Conservation (phyloP, 345 rosid genomes). For the Eucalyptus erythrocorys region DNA sequence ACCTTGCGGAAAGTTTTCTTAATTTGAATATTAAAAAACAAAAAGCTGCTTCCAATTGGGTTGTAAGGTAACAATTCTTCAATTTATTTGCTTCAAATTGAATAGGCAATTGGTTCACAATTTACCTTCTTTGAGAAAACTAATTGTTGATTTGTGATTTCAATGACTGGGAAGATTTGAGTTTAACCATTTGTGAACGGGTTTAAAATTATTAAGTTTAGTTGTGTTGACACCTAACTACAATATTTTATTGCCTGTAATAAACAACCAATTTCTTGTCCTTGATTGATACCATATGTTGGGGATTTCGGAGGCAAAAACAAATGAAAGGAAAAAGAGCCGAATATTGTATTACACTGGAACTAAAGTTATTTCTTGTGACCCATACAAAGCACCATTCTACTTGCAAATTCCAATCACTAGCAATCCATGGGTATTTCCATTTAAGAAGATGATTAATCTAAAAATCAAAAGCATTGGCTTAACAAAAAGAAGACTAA, state of each 20-base stretch:
- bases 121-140: not conserved
- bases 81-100: not conserved
- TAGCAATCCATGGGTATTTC: not conserved
- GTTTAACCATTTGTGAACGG: not conserved
- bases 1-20: accelerated
- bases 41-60: not conserved
- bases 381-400: not conserved
- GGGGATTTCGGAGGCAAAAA: not conserved
- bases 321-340: not conserved
- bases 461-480: not conserved
- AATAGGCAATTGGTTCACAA: not conserved
- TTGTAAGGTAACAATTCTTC: no score
- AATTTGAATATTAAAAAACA: not conserved
- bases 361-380: not conserved
- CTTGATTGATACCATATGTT: not conserved
- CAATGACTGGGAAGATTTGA: not conserved
- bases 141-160: not conserved
- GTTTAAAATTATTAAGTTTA: not conserved
- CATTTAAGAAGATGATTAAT: not conserved
- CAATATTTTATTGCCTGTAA: not conserved
- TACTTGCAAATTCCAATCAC: not conserved
- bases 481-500: accelerated
- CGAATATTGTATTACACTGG: accelerated
- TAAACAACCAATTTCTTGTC: not conserved
- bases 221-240: not conserved